Percentiles rank a stretch among this genome's conserved stretches.
These are phyloP conservation scores for Paramecium tetraurelia DNA, from an alignment of 73 alveolate genomes.

Conservation along the genomic window DNA sequence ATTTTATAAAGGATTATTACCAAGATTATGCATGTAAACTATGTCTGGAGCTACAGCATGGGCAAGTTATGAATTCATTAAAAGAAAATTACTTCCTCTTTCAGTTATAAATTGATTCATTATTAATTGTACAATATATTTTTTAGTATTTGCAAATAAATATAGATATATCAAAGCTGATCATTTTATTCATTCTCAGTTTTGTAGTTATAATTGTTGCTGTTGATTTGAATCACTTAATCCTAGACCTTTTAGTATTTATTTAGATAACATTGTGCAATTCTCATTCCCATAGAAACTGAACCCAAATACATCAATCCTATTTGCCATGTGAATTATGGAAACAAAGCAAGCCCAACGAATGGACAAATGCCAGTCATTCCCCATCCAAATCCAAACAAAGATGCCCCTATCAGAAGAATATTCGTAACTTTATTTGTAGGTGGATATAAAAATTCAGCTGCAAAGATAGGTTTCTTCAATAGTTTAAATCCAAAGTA, in stretches of 20 bases:
- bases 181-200: neutral
- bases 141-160: neutral
- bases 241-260: neutral
- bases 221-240: neutral
- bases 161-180: neutral
- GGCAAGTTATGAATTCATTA: constrained; percentile 67
- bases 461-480: constrained; percentile 63
- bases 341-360: constrained; percentile 78
- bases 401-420: constrained; percentile 85
- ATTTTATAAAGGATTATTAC: constrained; percentile 63
- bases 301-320: constrained; percentile 39
- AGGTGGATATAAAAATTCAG: constrained; percentile 70
- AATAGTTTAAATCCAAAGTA: constrained; percentile 75
- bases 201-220: neutral
- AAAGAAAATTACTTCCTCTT: constrained; percentile 39
- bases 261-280: neutral
- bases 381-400: constrained; percentile 99
- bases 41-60: constrained; percentile 71
- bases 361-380: constrained; percentile 97
- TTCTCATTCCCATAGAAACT: constrained; percentile 26
- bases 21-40: constrained; percentile 61
- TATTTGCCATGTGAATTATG: constrained; percentile 31
- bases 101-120: neutral
- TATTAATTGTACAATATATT: neutral
- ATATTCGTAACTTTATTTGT: constrained; percentile 73